Evolutionary conservation across 2,329 filamentous ascomycete species (phyloP).

Genomic region (Cyphellophora europaea): DNA sequence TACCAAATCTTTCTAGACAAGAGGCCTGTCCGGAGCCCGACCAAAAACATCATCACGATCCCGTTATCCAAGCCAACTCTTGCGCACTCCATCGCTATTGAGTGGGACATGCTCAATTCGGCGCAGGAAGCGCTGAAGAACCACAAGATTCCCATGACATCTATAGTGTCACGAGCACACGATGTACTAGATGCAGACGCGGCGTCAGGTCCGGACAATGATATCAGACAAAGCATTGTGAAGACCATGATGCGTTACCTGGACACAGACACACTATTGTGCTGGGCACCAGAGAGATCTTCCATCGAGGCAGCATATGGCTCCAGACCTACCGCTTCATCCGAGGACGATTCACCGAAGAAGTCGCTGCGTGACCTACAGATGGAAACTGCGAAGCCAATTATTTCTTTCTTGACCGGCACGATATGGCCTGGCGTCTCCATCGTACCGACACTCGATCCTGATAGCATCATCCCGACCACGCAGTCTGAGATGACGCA

Average conservation of each 20-base stretch:
- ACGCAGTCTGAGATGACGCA: conserved; percentile 65
- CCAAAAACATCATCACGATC: conserved; percentile 63
- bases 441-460: conserved; percentile 72
- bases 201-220: conserved; percentile 25
- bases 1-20: conserved; percentile 65
- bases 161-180: conserved; percentile 69
- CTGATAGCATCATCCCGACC: conserved; percentile 65
- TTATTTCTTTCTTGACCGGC: conserved; percentile 61
- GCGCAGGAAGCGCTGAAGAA: conserved; percentile 75
- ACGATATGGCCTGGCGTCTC: conserved; percentile 76
- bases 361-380: conserved; percentile 65
- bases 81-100: conserved; percentile 74
- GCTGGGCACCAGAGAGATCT: conserved; percentile 62
- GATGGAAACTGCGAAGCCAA: conserved; percentile 56
- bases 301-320: conserved; percentile 39
- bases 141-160: conserved; percentile 85
- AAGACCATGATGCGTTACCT: conserved; percentile 72
- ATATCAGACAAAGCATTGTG: conserved; percentile 55
- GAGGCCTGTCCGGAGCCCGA: conserved; percentile 67
- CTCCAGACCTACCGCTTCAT: conserved; percentile 36
- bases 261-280: conserved; percentile 83
- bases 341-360: conserved; percentile 32
- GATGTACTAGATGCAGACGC: conserved; percentile 66
- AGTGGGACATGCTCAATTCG: conserved; percentile 82
- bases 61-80: conserved; percentile 70